These are phyloP conservation scores for Venturia pyrina DNA, from an alignment of 2,329 filamentous ascomycete species.

Conservation along the genomic window DNA sequence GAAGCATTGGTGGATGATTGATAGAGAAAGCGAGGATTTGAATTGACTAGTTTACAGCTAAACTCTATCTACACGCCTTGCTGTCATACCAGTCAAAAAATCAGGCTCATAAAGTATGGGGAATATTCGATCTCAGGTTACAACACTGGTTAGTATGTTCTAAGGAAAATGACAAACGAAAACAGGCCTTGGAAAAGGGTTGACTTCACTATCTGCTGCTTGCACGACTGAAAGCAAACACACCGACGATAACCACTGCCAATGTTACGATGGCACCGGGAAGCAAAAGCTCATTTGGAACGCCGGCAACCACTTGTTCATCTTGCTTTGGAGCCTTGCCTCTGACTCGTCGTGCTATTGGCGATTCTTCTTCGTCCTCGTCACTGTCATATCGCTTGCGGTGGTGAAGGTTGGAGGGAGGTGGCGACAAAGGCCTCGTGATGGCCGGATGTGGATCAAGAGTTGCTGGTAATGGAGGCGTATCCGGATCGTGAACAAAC, in stretches of 20 bases:
- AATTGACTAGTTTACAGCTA: not conserved
- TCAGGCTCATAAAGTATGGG: not conserved
- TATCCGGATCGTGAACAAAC: slow-evolving; percentile 87
- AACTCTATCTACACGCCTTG: not conserved
- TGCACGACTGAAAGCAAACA: slow-evolving; percentile 76
- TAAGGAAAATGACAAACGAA: not conserved
- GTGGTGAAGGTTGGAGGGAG: slow-evolving; percentile 37
- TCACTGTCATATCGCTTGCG: slow-evolving; percentile 41
- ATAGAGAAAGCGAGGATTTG: not conserved
- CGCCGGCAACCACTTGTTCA: slow-evolving; percentile 76
- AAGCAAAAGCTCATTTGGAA: slow-evolving; percentile 87
- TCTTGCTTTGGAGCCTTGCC: slow-evolving; percentile 39
- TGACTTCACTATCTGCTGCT: slow-evolving; percentile 23
- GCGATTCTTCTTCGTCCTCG: slow-evolving; percentile 46
- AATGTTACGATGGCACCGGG: slow-evolving; percentile 93
- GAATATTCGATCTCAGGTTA: not conserved
- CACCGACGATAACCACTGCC: slow-evolving; percentile 84
- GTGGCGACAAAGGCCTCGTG: slow-evolving; percentile 40
- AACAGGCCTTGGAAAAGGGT: not conserved
- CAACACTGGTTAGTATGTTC: not conserved
- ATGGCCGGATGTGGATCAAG: slow-evolving; percentile 49
- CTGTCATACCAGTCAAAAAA: not conserved
- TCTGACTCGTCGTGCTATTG: slow-evolving; percentile 35
- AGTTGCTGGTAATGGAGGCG: slow-evolving; percentile 64
- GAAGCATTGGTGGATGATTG: no score